phyloP scores from a whole-genome alignment of 169 alveolate species.

The Cryptosporidium sp. region DNA sequence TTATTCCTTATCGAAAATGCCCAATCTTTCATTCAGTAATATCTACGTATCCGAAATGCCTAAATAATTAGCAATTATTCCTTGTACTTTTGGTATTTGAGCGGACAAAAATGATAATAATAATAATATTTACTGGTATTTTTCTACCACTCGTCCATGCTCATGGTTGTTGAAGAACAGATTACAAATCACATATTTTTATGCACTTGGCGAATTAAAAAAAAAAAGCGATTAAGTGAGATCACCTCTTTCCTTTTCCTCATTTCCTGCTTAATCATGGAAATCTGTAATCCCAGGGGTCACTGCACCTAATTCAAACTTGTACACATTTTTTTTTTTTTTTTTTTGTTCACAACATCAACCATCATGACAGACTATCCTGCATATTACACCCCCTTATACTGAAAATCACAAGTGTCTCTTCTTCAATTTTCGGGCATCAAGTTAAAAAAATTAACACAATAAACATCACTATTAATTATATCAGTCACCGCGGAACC shows the following conservation, averaged over 20 bases:
- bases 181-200: conserved; percentile 5
- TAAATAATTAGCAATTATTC: conserved; percentile 1
- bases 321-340: conserved; percentile 6
- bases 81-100: conserved; percentile 8
- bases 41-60: conserved; percentile 23
- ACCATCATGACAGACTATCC: conserved; percentile 17
- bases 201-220: conserved; percentile 19
- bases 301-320: conserved; percentile 11
- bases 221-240: background rate
- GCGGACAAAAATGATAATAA: conserved; percentile 24
- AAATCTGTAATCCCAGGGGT: background rate
- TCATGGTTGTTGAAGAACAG: conserved; percentile 18
- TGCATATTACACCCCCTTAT: background rate
- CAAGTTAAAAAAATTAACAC: conserved; percentile 17
- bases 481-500: conserved; percentile 20
- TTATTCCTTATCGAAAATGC: conserved; percentile 3
- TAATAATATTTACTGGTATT: conserved; percentile 1
- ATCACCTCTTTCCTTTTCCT: conserved; percentile 2
- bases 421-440: conserved; percentile 13
- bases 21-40: conserved; percentile 14
- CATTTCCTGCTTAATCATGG: conserved; percentile 16
- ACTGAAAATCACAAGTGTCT: conserved; percentile 5
- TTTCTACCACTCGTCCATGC: conserved; percentile 13
- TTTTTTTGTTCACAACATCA: background rate
- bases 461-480: conserved; percentile 13